A percentile compares a stretch with the other conserved stretches of the same genome.
These are phyloP conservation scores for Arabidopsis suecica DNA, from an alignment of 345 rosid genomes.

Conservation along the genomic window DNA sequence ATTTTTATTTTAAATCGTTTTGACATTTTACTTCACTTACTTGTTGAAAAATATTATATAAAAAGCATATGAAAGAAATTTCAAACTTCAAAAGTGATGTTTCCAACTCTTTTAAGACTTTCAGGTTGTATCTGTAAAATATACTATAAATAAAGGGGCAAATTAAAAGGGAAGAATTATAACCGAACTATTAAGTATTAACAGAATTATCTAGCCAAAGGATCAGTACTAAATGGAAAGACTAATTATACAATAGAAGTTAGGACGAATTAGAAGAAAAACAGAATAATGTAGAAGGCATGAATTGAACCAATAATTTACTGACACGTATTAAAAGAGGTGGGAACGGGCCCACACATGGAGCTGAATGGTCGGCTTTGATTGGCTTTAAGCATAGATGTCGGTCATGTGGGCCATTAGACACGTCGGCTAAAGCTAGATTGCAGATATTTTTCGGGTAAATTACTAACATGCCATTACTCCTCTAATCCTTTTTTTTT, in stretches of 20 bases:
- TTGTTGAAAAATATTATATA: too few species aligned
- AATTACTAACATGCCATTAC: not conserved
- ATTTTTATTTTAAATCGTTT: too few species aligned
- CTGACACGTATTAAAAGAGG: not conserved
- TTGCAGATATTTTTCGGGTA: not conserved
- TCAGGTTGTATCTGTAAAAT: not conserved
- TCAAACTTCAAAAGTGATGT: not conserved
- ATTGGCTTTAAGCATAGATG: constrained; percentile 32
- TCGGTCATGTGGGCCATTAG: constrained; percentile 36
- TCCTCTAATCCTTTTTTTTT: not conserved
- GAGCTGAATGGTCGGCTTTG: constrained; percentile 17
- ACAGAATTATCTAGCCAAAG: not conserved
- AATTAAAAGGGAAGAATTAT: not conserved
- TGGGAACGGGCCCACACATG: not conserved
- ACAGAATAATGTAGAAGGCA: not conserved
- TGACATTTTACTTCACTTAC: too few species aligned
- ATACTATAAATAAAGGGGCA: not conserved
- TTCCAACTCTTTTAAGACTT: not conserved
- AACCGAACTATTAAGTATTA: not conserved
- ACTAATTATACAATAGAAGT: not conserved
- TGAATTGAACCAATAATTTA: not conserved
- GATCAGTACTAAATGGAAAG: not conserved
- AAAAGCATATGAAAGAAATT: not conserved
- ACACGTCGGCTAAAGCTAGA: not conserved
- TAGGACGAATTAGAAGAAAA: not conserved